Conservation (phyloP, 805 yeast species). For the Middelhovenomyces tepae region DNA sequence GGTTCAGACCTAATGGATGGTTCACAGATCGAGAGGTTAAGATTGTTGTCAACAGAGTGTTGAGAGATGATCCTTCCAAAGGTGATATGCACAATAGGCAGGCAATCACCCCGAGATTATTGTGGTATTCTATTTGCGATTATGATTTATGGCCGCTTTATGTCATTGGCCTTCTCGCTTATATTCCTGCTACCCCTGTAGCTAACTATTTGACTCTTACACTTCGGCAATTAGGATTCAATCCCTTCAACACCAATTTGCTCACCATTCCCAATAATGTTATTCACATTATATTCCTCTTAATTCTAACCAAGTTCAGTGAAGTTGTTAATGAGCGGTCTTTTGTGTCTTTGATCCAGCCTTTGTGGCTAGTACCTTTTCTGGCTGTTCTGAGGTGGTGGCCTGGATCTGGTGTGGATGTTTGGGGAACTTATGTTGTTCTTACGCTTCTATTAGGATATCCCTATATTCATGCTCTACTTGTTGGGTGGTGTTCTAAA, state of each 20-base stretch:
- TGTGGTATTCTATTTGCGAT: slow-evolving; percentile 37
- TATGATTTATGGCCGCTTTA: slow-evolving; percentile 53
- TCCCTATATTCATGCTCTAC: slow-evolving; percentile 40
- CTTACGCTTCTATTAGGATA: slow-evolving; percentile 20
- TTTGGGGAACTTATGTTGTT: slow-evolving; percentile 37
- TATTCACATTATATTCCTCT: slow-evolving; percentile 19
- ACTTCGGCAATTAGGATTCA: slow-evolving; percentile 40
- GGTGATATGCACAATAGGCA: slow-evolving; percentile 59
- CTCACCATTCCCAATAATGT: slow-evolving; percentile 31
- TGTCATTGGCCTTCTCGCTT: slow-evolving; percentile 37
- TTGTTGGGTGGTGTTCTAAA: slow-evolving; percentile 52
- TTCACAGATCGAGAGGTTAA: slow-evolving; percentile 46
- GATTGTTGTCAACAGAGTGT: slow-evolving; percentile 49
- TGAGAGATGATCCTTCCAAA: slow-evolving; percentile 55
- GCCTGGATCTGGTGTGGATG: slow-evolving; percentile 32
- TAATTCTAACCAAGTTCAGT: slow-evolving; percentile 21
- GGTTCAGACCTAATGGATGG: slow-evolving; percentile 45
- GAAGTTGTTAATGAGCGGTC: slow-evolving; percentile 22
- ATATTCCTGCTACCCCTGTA: slow-evolving; percentile 32
- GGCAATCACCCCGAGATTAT: slow-evolving; percentile 36
- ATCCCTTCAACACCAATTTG: slow-evolving; percentile 43
- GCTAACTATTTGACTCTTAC: slow-evolving; percentile 41
- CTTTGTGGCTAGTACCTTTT: slow-evolving; percentile 29
- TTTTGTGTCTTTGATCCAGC: slow-evolving; percentile 22
- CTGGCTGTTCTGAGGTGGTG: slow-evolving; percentile 31